Evolutionary conservation across 2,329 filamentous ascomycete genomes (phyloP).

Genomic region (Ascochyta viciae-villosae): DNA sequence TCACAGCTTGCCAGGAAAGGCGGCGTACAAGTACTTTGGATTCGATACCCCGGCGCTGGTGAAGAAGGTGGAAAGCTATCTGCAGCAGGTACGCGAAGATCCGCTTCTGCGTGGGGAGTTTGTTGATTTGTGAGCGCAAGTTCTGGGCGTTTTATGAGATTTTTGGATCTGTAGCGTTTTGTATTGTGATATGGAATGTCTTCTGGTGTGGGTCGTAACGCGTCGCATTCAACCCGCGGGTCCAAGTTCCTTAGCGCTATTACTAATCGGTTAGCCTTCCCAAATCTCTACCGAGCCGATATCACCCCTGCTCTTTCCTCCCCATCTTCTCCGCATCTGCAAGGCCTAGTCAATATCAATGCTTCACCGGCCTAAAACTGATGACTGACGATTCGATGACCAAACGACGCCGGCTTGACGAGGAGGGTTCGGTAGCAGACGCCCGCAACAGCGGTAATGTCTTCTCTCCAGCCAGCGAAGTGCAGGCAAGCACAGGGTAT

Average conservation of each 20-base stretch:
- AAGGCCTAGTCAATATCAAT: not conserved
- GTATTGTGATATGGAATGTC: too few species aligned
- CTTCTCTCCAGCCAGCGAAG: not conserved
- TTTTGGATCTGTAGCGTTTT: not conserved
- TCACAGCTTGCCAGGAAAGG: slow-evolving; percentile 62
- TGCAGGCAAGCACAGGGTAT: not conserved
- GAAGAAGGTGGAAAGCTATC: slow-evolving; percentile 46
- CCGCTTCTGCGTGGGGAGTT: slow-evolving; percentile 43
- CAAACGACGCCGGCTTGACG: slow-evolving; percentile 3
- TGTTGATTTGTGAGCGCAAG: slow-evolving; percentile 34
- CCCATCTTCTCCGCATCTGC: not conserved
- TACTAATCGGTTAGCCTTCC: not conserved
- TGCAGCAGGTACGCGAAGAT: slow-evolving; percentile 48
- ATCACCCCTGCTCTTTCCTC: not conserved
- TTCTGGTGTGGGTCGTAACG: not conserved
- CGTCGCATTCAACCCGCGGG: not conserved
- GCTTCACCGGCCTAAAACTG: not conserved
- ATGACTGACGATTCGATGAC: slow-evolving; percentile 1
- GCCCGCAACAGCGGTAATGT: not conserved
- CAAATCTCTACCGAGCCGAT: not conserved
- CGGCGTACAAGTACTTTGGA: slow-evolving; percentile 64
- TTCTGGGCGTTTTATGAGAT: not conserved
- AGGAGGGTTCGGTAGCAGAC: not conserved
- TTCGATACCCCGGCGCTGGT: slow-evolving; percentile 58
- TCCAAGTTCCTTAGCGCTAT: not conserved